These are phyloP conservation scores for Cordia subcordata DNA, from an alignment of 257 asterid genomes.

Conservation along the genomic window DNA sequence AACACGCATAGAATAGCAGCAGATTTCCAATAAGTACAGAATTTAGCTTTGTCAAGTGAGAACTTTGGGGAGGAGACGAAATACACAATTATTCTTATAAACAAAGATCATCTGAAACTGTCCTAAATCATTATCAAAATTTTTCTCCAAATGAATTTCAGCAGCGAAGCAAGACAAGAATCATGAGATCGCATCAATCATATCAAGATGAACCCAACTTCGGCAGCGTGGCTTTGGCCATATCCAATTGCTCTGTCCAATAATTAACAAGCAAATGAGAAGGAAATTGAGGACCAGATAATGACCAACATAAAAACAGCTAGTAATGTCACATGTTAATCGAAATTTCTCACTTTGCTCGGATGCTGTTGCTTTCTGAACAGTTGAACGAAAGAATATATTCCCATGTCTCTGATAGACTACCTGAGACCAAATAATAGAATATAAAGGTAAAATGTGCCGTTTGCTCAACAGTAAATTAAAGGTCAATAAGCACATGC, in stretches of 20 bases:
- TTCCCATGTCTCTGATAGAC: constrained; percentile 78
- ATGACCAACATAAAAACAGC: not conserved
- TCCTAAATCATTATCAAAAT: no score
- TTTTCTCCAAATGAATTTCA: not conserved
- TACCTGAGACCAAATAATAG: constrained; percentile 28
- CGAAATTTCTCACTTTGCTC: constrained; percentile 58
- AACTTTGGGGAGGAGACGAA: no score
- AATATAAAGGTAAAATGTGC: not conserved
- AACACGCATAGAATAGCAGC: no score
- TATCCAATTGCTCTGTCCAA: constrained; percentile 63
- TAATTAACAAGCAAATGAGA: constrained; percentile 3
- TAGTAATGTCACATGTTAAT: not conserved
- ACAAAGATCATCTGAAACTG: no score
- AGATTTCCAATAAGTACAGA: no score
- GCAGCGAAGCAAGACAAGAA: not conserved
- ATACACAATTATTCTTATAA: no score
- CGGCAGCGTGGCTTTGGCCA: constrained; percentile 51
- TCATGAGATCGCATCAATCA: not conserved
- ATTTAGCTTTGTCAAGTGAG: no score
- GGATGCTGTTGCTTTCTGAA: constrained; percentile 51
- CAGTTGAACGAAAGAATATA: constrained; percentile 58
- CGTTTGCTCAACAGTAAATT: no score
- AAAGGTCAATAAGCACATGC: no score
- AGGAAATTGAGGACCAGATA: not conserved
- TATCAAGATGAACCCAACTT: constrained; percentile 33